Base-by-base conservation (phyloP, 2,329 filamentous ascomycete species). In the Ophiostoma ulmi region DNA sequence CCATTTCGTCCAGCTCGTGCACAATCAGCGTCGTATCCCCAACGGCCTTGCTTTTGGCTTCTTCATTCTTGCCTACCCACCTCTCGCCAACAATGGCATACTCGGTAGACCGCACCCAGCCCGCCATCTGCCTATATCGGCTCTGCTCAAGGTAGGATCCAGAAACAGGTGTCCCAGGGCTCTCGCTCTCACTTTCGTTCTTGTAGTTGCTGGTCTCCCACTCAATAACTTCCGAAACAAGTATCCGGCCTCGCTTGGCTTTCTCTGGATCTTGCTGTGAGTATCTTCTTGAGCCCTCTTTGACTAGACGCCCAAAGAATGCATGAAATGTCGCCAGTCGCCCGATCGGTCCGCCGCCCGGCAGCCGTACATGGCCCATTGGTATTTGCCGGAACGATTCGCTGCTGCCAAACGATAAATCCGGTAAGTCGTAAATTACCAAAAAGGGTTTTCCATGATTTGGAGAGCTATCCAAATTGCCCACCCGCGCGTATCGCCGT, bases 281-380 rank as follows among this genome's bases (percentile, higher is more conserved):
- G 31, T 31, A 31, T 31, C 31, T 58, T 31, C 31, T 58, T 3
- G 10, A 26, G n/a, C 31, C 52, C 52, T 44, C 39, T 11, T 22
- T 22, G 22, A 58, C n/a, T 26, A 58, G 7, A n/a, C n/a, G n/a
- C 22, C 8, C 52, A 58, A 58, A 58, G 10, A 22, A 5, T 11
- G 52, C n/a, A 13, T 58, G 52, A 17, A 75, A 70, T 7, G 71
- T 41, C 1, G 71, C 70, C 36, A 74, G n/a, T 58, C 70, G 71
- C 36, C 22, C 72, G 52, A 74, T 67, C 11, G 73, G 73, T 1
- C 73, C 73, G 17, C 73, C 74, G 13, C 70, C 74, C 1, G 74
- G 74, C 22, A 75, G 69, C 20, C 55, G 72, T 1, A 67, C 58
- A 55, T 75, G 72, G 17, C 52, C 70, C 8, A 75, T 61, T 2